phyloP scores from a whole-genome alignment of 225 moss, liverwort and hornwort genomes.

The Sphagnum tenellum region DNA sequence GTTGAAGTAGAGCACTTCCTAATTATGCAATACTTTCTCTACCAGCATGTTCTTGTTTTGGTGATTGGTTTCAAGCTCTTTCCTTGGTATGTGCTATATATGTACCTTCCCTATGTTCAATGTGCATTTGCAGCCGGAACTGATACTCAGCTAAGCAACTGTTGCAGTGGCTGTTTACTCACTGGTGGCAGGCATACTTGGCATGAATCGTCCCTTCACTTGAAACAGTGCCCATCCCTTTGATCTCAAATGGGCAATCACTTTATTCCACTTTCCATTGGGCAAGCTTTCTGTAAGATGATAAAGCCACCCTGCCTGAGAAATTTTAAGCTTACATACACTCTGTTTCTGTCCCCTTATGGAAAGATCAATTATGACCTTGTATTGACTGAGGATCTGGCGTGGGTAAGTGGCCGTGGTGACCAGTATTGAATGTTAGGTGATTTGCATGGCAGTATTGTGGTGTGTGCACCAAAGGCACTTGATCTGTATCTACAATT shows the following conservation, averaged over 20 bases:
- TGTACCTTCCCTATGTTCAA: too few species aligned
- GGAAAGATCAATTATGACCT: too few species aligned
- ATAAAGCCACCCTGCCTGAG: too few species aligned
- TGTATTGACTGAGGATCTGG: neutral
- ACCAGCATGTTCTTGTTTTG: too few species aligned
- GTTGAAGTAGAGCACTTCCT: too few species aligned
- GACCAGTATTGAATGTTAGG: conserved; percentile 30
- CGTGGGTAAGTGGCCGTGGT: conserved; percentile 40
- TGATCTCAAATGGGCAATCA: conserved; percentile 74
- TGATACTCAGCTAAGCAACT: conserved; percentile 91
- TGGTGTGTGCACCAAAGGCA: conserved; percentile 81
- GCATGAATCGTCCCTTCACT: conserved; percentile 83
- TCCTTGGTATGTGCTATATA: too few species aligned
- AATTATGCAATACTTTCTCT: too few species aligned
- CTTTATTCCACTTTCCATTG: too few species aligned
- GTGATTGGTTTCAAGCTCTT: too few species aligned
- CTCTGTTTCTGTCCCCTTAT: too few species aligned
- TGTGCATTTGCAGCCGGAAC: conserved; percentile 61
- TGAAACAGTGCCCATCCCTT: conserved; percentile 62
- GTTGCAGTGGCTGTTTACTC: conserved; percentile 79
- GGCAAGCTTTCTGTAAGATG: too few species aligned
- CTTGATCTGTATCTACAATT: conserved; percentile 67
- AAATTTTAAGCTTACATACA: too few species aligned
- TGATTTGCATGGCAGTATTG: conserved; percentile 56
- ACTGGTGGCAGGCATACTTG: conserved; percentile 85